Conservation (phyloP, 192 early-diverging fungal species). For the Neocallimastix lanati region DNA sequence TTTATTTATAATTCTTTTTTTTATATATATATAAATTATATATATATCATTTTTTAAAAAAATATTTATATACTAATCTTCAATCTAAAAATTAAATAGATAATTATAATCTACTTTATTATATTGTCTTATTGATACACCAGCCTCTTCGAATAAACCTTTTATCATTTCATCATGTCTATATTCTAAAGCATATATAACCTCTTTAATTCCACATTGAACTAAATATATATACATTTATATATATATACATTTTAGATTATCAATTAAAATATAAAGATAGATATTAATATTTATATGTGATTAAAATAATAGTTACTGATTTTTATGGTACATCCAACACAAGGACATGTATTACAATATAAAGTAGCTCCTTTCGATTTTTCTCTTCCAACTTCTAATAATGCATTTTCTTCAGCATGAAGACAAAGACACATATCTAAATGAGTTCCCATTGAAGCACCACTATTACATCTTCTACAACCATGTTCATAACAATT, state of each 20-base stretch:
- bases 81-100: not conserved
- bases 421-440: slow-evolving; percentile 91
- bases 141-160: slow-evolving; percentile 64
- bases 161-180: slow-evolving; percentile 82
- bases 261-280: not conserved
- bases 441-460: slow-evolving; percentile 52
- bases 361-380: slow-evolving; percentile 61
- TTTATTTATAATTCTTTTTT: too few relatives aligned
- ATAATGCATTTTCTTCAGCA: slow-evolving; percentile 93
- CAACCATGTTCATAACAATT: slow-evolving; percentile 97
- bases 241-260: not conserved
- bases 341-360: slow-evolving; percentile 72
- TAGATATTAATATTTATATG: not conserved
- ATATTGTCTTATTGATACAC: slow-evolving; percentile 18
- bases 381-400: slow-evolving; percentile 90
- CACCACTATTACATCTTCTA: slow-evolving; percentile 71
- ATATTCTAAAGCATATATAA: slow-evolving; percentile 83
- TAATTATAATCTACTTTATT: not conserved
- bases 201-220: slow-evolving; percentile 77
- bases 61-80: too few relatives aligned
- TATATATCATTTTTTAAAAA: too few relatives aligned
- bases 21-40: too few relatives aligned
- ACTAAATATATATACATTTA: slow-evolving; percentile 24
- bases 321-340: not conserved
- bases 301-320: not conserved